Evolutionary conservation across 2,329 filamentous ascomycete genomes (phyloP).

Genomic region (Trichoderma koningii): DNA sequence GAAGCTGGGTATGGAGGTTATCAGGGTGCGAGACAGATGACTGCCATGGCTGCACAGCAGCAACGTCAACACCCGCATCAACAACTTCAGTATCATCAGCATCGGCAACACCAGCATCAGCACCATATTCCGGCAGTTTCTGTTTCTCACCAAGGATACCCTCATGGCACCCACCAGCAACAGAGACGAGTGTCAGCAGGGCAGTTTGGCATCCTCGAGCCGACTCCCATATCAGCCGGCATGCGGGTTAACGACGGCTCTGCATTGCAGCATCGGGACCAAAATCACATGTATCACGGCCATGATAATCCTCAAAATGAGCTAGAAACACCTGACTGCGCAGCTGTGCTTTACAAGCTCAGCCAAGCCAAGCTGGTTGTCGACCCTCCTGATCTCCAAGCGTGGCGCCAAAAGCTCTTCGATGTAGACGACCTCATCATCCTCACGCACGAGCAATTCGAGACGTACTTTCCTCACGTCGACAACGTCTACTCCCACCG

Average conservation of each 20-base stretch:
- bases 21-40: neutral
- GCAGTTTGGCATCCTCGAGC: constrained; percentile 51
- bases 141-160: constrained; percentile 21
- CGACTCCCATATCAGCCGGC: neutral
- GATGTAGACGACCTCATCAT: constrained; percentile 73
- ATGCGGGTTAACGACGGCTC: neutral
- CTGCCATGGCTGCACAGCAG: neutral
- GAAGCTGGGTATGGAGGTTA: neutral
- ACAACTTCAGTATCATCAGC: neutral
- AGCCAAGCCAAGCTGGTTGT: constrained; percentile 16
- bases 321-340: neutral
- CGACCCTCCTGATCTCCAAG: constrained; percentile 51
- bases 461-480: constrained; percentile 80
- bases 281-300: neutral
- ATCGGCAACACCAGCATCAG: constrained; percentile 19
- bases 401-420: constrained; percentile 73
- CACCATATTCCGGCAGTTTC: neutral
- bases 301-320: neutral
- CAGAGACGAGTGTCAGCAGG: constrained; percentile 31
- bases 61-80: constrained; percentile 7
- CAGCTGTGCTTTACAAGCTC: constrained; percentile 13
- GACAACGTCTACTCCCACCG: constrained; percentile 85
- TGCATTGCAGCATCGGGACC: neutral
- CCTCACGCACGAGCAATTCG: constrained; percentile 75
- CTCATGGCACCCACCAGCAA: constrained; percentile 16